A percentile compares a stretch with the other conserved stretches of the same genome.
Conservation (phyloP, 2,329 filamentous ascomycete species). For the Neophaeococcomyces mojaviensis region DNA sequence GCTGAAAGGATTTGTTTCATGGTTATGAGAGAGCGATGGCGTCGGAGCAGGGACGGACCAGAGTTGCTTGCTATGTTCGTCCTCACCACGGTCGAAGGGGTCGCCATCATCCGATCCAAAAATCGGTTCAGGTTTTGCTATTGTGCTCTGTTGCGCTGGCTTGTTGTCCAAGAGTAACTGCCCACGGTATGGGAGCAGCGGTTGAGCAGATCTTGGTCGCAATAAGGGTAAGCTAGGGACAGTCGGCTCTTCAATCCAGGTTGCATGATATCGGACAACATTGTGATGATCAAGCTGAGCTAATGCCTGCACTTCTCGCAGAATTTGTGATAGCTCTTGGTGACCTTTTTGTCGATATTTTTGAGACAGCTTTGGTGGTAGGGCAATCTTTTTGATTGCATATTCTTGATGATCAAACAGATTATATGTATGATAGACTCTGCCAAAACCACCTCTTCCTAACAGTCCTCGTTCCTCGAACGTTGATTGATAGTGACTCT, state of each 20-base stretch:
- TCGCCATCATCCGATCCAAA: not conserved
- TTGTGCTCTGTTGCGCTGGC: not conserved
- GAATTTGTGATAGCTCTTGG: constrained; percentile 48
- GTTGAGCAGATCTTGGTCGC: not conserved
- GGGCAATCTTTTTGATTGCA: constrained; percentile 58
- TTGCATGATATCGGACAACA: constrained; percentile 58
- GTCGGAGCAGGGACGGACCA: constrained; percentile 2
- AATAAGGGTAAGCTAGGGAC: not conserved
- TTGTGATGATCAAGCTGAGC: constrained; percentile 58
- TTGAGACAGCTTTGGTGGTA: constrained; percentile 46
- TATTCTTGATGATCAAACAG: constrained; percentile 56
- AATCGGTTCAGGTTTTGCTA: not conserved
- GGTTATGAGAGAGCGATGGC: not conserved
- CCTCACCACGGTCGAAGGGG: constrained; percentile 7
- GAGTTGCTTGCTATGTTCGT: constrained; percentile 23
- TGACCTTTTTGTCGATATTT: constrained; percentile 46
- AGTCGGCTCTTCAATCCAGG: constrained; percentile 50
- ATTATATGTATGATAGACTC: constrained; percentile 55
- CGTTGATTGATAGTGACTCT: constrained; percentile 41
- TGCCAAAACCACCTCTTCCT: constrained; percentile 59
- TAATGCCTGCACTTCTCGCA: constrained; percentile 55
- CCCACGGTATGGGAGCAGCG: not conserved
- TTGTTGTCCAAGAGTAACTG: constrained; percentile 7
- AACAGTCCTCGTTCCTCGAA: constrained; percentile 49
- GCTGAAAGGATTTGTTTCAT: constrained; percentile 29